Evolutionary conservation across 495 filamentous ascomycete species (phyloP).

Genomic region (Penicillium odoratum): DNA sequence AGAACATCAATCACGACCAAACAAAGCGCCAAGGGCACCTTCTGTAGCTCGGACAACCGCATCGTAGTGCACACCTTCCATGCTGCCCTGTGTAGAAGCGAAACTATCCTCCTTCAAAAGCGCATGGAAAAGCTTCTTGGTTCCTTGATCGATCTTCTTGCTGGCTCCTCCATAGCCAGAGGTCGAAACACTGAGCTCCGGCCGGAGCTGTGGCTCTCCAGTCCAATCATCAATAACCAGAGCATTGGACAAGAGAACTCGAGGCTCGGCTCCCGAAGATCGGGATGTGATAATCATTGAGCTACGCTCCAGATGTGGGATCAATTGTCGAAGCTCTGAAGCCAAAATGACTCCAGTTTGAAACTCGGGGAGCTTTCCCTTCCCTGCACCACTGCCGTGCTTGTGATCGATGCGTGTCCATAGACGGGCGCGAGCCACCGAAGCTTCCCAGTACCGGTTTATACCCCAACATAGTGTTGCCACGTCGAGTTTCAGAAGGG

Average conservation of each 20-base stretch:
- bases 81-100: conserved; percentile 8
- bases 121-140: conserved; percentile 41
- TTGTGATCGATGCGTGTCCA: conserved; percentile 39
- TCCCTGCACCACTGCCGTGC: conserved; percentile 12
- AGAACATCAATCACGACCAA: conserved; percentile 21
- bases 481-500: conserved; percentile 41
- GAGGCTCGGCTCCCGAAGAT: conserved; percentile 11
- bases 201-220: conserved; percentile 38
- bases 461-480: conserved; percentile 46
- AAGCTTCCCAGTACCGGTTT: conserved; percentile 45
- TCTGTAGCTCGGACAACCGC: conserved; percentile 37
- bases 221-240: conserved; percentile 43
- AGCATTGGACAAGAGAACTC: conserved; percentile 35
- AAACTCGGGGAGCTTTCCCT: neutral
- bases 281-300: conserved; percentile 39
- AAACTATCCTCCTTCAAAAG: conserved; percentile 32
- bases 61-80: conserved; percentile 23
- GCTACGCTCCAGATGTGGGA: conserved; percentile 42
- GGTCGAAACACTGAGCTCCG: conserved; percentile 36
- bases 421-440: conserved; percentile 37
- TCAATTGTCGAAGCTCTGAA: conserved; percentile 31
- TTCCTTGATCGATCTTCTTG: conserved; percentile 38
- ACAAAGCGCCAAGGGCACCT: conserved; percentile 36
- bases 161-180: conserved; percentile 14
- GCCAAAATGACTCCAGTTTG: conserved; percentile 17